Evolutionary conservation across 257 asterid genomes (phyloP).

Genomic region (Henckelia pumila): DNA sequence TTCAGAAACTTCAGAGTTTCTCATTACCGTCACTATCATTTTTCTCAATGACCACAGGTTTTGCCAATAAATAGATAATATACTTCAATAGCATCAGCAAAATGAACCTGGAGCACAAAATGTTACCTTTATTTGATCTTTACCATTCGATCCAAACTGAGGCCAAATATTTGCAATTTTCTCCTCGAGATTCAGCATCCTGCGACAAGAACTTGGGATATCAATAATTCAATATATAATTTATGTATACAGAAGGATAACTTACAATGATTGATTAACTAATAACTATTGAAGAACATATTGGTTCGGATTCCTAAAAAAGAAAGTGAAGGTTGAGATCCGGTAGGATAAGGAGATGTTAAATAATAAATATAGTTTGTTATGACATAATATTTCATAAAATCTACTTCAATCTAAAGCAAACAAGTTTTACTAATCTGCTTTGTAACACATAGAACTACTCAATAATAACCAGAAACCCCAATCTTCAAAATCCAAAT

Average conservation of each 20-base stretch:
- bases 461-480: too few relatives aligned
- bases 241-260: slow-evolving; percentile 14
- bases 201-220: slow-evolving; percentile 35
- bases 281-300: too few relatives aligned
- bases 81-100: slow-evolving; percentile 19
- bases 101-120: slow-evolving; percentile 3
- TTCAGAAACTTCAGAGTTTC: slow-evolving; percentile 17
- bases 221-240: slow-evolving; percentile 25
- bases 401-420: background rate
- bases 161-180: slow-evolving; percentile 77
- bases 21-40: slow-evolving; percentile 4
- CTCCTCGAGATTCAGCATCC: slow-evolving; percentile 83
- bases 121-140: slow-evolving; percentile 78
- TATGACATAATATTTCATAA: background rate
- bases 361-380: too few relatives aligned
- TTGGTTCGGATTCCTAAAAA: background rate
- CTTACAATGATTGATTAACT: slow-evolving; percentile 10
- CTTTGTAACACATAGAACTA: too few relatives aligned
- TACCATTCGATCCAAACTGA: slow-evolving; percentile 72
- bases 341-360: too few relatives aligned
- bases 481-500: too few relatives aligned
- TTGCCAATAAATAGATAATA: background rate
- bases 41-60: slow-evolving; percentile 8
- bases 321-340: too few relatives aligned
- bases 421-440: background rate